A percentile compares a stretch with the other conserved stretches of the same genome.
phyloP scores from a whole-genome alignment of 805 yeast species.

The Kuraishia piskuri region DNA sequence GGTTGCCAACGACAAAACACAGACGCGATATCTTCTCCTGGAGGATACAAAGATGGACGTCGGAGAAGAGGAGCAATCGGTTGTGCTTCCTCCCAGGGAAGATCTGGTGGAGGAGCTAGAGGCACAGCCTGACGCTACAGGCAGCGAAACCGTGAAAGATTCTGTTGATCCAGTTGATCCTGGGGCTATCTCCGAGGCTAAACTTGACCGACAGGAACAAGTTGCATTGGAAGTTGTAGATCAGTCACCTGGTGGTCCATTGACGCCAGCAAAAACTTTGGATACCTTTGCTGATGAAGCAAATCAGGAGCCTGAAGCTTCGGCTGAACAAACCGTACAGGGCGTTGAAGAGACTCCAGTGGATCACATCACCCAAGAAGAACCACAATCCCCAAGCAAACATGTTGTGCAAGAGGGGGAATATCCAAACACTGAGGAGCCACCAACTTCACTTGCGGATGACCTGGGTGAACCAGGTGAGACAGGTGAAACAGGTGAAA shows the following conservation, averaged over 20 bases:
- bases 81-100: neutral
- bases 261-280: neutral
- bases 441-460: too few species aligned
- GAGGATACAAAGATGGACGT: neutral
- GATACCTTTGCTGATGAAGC: neutral
- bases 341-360: neutral
- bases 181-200: neutral
- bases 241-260: neutral
- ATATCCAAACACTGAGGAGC: too few species aligned
- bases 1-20: too few species aligned
- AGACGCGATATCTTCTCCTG: neutral
- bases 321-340: neutral
- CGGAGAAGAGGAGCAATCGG: neutral
- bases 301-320: neutral
- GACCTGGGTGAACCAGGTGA: too few species aligned
- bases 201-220: neutral
- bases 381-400: slow-evolving; percentile 6
- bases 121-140: neutral
- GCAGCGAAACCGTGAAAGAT: neutral
- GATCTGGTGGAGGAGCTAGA: neutral
- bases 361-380: neutral
- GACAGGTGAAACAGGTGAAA: too few species aligned
- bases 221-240: neutral
- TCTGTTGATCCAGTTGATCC: neutral
- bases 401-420: too few species aligned